phyloP scores from a whole-genome alignment of 1,139 yeast species.

The Cylindricascospora bacillispora region DNA sequence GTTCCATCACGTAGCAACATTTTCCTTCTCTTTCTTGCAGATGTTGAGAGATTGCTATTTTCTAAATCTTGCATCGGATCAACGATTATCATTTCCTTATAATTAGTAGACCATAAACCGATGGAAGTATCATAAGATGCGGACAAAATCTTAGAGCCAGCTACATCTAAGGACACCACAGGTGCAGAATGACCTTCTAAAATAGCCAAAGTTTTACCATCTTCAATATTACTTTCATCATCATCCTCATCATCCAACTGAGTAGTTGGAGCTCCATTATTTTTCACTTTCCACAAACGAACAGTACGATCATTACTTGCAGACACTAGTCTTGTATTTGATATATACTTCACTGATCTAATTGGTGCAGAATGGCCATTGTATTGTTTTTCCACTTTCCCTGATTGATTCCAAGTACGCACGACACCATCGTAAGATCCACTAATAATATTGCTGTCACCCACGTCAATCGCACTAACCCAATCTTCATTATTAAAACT shows the following conservation, averaged over 20 bases:
- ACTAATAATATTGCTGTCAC: slow-evolving; percentile 46
- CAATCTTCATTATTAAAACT: slow-evolving; percentile 91
- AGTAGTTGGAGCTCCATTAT: slow-evolving; percentile 24
- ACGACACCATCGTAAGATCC: slow-evolving; percentile 95
- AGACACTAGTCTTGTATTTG: slow-evolving; percentile 64
- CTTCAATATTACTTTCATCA: slow-evolving; percentile 42
- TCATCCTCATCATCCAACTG: slow-evolving; percentile 33
- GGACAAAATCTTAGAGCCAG: slow-evolving; percentile 51
- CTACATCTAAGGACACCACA: slow-evolving; percentile 62
- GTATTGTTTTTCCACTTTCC: slow-evolving; percentile 70
- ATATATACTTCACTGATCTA: slow-evolving; percentile 66
- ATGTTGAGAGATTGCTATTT: slow-evolving; percentile 40
- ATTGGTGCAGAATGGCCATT: slow-evolving; percentile 84
- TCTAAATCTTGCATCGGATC: slow-evolving; percentile 45
- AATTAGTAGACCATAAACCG: slow-evolving; percentile 79
- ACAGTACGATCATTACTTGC: slow-evolving; percentile 84
- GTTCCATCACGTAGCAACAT: slow-evolving; percentile 68
- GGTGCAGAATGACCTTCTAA: slow-evolving; percentile 85
- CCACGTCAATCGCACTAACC: slow-evolving; percentile 59
- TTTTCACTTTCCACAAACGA: slow-evolving; percentile 72
- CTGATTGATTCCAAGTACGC: slow-evolving; percentile 75
- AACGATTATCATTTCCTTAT: slow-evolving; percentile 70
- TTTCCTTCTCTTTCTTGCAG: slow-evolving; percentile 81
- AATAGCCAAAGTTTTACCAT: slow-evolving; percentile 68
- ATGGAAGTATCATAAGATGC: slow-evolving; percentile 76